Base-by-base conservation (phyloP, 2,329 filamentous ascomycete species). In the Scedosporium boydii region DNA sequence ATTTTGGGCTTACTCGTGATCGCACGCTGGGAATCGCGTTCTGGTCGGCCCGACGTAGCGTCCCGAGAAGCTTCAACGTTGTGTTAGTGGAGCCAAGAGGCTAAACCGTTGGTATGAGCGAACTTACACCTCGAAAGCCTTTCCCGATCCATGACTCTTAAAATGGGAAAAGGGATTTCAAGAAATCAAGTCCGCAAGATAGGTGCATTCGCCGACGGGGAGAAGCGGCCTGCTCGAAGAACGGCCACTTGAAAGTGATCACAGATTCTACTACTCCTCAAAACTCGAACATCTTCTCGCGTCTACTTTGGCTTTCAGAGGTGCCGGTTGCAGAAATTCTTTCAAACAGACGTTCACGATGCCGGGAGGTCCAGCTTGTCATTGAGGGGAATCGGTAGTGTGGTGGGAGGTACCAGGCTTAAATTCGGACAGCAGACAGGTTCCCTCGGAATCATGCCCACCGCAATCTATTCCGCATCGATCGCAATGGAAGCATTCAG, bases 401-500 rank as follows among this genome's bases (percentile, higher is more conserved):
- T 48, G n/a, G 44, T 21, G 44, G 44, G 44, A 21, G 44, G 44
- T 48, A 48, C 14, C 5, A 7, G 6, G 44, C 23, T 55, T 55
- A 55, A 55, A 55, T 27, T 27, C 51, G 12, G 51, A 18, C 51
- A 55, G 51, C 12, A 55, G 21, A 6, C 12, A 55, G 51, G 21
- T 18, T 26, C 51, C 51, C 21, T 23, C 51, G 23, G 18, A 23
- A 55, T 27, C 18, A 55, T 55, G 44, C 21, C 46, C 34, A 23
- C 21, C 38, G 57, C 21, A 59, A 59, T 59, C 57, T 59, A 59
- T 59, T 46, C 23, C 18, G 57, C 29, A 59, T 46, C 38, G 16
- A 4, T 59, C 57, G 27, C 27, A 23, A 23, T 21, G 44, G 44
- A 3, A 55, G 18, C 51, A 55, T 14, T 55, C 18, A 18, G 48